Evolutionary conservation across 2,329 filamentous ascomycete species (phyloP), one percentile per base, ranked within the genome.

Genomic region (Cladosporium sp.): DNA sequence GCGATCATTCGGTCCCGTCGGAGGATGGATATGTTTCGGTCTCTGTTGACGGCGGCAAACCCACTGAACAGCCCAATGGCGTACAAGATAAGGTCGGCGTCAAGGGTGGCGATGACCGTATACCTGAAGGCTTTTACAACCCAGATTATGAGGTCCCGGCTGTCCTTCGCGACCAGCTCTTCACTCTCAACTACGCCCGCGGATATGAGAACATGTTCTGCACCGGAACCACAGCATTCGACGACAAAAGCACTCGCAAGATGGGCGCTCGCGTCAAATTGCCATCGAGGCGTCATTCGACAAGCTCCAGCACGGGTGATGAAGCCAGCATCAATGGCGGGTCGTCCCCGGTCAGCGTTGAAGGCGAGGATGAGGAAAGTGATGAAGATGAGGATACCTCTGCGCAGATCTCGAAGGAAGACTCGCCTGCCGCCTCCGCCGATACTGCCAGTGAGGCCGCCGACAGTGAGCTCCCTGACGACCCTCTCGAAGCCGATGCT

Each of bases 11-110:
- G 3, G 86, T 96, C 1, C 90, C 93, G 75, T 91, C 92, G 11
- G 94, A 97, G 76, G 93, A 97, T 68, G 92, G 92, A 68, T 87
- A 97, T 73, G 91, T 98, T 6, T 92, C 97, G 74, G 89, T 99
- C 18, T 91, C 91, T 0, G 93, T 97, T 89, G 88, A 88, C 63
- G 59, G 21, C 11, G 90, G 92, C 21, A 63, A 62, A 8, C 11
- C 28, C 2, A 21, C 55, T 59, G 59, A 34, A 15, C 64, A 65
- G 55, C 21, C 64, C 21, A 51, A 51, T 26, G 38, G 21, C 26
- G 18, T 3, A 41, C 30, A 28, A 62, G 57, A 11, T 6, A 26
- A 36, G 32, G 75, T 74, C 18, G 81, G 84, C 66, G 70, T 71
- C 4, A 26, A 64, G 4, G 57, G 69, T 24, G 38, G 67, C 26